Conservation (phyloP, 345 rosid genomes). For the Lenwebbia sp. region DNA sequence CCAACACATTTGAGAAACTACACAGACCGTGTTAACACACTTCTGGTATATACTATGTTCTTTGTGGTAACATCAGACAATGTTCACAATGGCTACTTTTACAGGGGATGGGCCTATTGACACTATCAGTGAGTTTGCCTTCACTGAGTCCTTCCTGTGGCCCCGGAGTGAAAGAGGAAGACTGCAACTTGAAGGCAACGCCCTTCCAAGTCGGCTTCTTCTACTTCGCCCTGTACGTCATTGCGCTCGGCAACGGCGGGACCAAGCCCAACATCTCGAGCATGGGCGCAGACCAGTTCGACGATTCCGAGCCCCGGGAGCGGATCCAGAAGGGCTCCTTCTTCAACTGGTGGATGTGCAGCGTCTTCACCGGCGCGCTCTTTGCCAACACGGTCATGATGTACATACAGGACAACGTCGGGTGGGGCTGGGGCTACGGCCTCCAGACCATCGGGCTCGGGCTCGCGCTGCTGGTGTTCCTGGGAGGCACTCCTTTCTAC, state of each 20-base stretch:
- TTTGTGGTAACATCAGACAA: neutral
- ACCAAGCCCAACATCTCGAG: slow-evolving; percentile 62
- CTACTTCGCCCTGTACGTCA: slow-evolving; percentile 34
- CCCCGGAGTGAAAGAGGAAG: slow-evolving; percentile 12
- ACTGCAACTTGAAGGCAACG: slow-evolving; percentile 17
- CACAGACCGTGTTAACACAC: neutral
- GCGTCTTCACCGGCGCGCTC: slow-evolving; percentile 44
- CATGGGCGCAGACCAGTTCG: slow-evolving; percentile 63
- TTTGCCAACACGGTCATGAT: slow-evolving; percentile 43
- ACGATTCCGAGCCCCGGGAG: slow-evolving; percentile 48
- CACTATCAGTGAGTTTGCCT: slow-evolving; percentile 19
- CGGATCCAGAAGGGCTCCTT: slow-evolving; percentile 46
- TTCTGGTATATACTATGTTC: neutral
- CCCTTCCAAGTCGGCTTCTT: slow-evolving; percentile 25
- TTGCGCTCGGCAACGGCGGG: slow-evolving; percentile 41
- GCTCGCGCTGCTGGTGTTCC: slow-evolving; percentile 19
- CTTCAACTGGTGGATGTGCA: slow-evolving; percentile 70
- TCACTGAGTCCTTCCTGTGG: slow-evolving; percentile 38
- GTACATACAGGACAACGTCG: slow-evolving; percentile 41
- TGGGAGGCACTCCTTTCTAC: slow-evolving; percentile 36
- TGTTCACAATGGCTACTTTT: neutral
- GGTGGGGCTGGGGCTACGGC: slow-evolving; percentile 28
- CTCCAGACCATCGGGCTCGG: slow-evolving; percentile 26
- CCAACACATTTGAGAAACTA: neutral
- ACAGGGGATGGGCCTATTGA: neutral